Evolutionary conservation across 2,329 filamentous ascomycete species (phyloP).

Genomic region (Fusarium sp.): DNA sequence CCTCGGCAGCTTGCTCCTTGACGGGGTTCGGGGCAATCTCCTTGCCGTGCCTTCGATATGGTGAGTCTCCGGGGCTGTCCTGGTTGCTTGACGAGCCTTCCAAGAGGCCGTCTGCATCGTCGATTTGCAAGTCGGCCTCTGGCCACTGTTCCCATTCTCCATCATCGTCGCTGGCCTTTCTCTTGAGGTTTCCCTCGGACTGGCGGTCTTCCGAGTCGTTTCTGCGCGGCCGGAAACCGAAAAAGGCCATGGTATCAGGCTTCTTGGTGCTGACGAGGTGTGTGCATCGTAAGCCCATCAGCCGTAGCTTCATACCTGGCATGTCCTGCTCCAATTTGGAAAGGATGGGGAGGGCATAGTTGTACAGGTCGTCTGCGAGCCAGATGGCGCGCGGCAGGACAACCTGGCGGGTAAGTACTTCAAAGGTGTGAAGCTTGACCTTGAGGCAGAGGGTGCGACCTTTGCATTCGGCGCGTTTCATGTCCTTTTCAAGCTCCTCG

Average conservation of each 20-base stretch:
- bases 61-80: constrained; percentile 9
- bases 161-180: constrained; percentile 48
- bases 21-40: constrained; percentile 63
- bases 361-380: constrained; percentile 85
- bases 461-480: constrained; percentile 83
- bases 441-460: constrained; percentile 93
- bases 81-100: constrained; percentile 21
- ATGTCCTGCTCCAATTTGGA: constrained; percentile 86
- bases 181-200: constrained; percentile 43
- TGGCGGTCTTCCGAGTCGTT: constrained; percentile 32
- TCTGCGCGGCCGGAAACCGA: constrained; percentile 68
- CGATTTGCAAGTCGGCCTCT: constrained; percentile 67
- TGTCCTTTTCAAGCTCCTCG: constrained; percentile 87
- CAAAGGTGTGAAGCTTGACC: constrained; percentile 93
- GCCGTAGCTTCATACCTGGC: constrained; percentile 79
- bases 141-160: constrained; percentile 75
- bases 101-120: constrained; percentile 27
- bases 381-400: constrained; percentile 78
- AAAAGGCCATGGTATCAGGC: constrained; percentile 80
- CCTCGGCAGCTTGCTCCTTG: constrained; percentile 49
- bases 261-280: constrained; percentile 89
- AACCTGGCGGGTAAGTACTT: constrained; percentile 87
- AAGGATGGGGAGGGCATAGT: constrained; percentile 83
- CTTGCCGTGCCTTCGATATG: constrained; percentile 57
- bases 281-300: constrained; percentile 92